phyloP scores from a whole-genome alignment of 257 asterid genomes.

The Schizonepeta tenuifolia region DNA sequence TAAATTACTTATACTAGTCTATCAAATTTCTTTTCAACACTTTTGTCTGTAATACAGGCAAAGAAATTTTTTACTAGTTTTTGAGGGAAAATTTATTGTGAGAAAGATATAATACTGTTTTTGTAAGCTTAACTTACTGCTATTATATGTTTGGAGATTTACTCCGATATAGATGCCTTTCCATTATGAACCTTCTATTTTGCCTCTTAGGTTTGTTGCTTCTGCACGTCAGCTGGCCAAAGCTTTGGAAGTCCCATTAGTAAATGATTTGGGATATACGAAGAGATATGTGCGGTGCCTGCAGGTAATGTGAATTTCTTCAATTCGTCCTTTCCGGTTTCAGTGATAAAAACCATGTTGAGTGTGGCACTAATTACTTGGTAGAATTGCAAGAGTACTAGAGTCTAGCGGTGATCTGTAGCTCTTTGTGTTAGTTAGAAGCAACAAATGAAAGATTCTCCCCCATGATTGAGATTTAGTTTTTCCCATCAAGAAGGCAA shows the following conservation, averaged over 20 bases:
- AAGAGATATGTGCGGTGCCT: constrained; percentile 95
- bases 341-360: constrained; percentile 10
- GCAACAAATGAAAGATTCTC: constrained; percentile 9
- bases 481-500: neutral
- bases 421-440: constrained; percentile 11
- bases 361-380: constrained; percentile 4
- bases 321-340: constrained; percentile 5
- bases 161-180: constrained; percentile 5
- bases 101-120: neutral
- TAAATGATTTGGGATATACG: constrained; percentile 95
- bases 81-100: no score
- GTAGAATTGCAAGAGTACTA: constrained; percentile 1
- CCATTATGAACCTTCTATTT: constrained; percentile 23
- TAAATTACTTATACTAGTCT: neutral
- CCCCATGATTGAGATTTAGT: neutral
- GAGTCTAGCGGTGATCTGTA: constrained; percentile 9
- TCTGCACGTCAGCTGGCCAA: constrained; percentile 98
- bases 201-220: constrained; percentile 77
- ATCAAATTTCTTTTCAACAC: neutral
- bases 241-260: constrained; percentile 95
- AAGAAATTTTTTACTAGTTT: neutral
- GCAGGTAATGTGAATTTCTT: constrained; percentile 59
- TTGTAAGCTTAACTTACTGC: constrained; percentile 5
- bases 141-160: neutral
- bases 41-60: neutral